phyloP scores from a whole-genome alignment of 306 rosid species.

The Vicia faba region DNA sequence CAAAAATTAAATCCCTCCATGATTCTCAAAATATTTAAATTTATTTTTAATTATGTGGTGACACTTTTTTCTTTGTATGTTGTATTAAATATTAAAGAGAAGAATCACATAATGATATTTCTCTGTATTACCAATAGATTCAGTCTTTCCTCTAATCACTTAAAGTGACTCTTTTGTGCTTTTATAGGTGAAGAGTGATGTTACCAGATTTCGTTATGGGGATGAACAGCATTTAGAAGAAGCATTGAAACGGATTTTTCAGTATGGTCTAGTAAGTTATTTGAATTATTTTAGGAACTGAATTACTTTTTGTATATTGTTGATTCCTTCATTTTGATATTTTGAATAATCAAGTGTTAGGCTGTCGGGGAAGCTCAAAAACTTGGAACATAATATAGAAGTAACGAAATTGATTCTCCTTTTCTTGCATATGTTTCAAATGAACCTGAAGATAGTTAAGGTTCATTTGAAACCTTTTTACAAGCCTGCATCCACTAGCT shows the following conservation, averaged over 20 bases:
- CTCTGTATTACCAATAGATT: slow-evolving; percentile 8
- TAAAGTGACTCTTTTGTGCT: slow-evolving; percentile 23
- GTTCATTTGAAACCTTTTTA: neutral
- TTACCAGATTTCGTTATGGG: slow-evolving; percentile 87
- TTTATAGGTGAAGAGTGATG: slow-evolving; percentile 82
- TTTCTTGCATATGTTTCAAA: slow-evolving; percentile 10
- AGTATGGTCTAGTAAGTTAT: slow-evolving; percentile 79
- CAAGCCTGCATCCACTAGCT: slow-evolving; percentile 1
- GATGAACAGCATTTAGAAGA: slow-evolving; percentile 99
- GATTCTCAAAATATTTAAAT: neutral
- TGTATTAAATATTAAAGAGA: slow-evolving; percentile 6
- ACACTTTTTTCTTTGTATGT: neutral
- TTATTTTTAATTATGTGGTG: neutral
- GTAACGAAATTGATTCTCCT: neutral
- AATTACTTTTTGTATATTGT: neutral
- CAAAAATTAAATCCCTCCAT: neutral
- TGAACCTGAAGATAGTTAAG: slow-evolving; percentile 6
- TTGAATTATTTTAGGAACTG: slow-evolving; percentile 22
- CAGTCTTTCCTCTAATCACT: slow-evolving; percentile 22
- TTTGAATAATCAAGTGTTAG: slow-evolving; percentile 16
- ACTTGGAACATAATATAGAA: slow-evolving; percentile 2
- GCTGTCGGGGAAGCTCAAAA: neutral
- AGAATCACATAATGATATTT: neutral
- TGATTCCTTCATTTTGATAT: slow-evolving; percentile 18
- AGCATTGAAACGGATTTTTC: slow-evolving; percentile 91